Evolutionary conservation across 345 rosid genomes (phyloP), one percentile per base, ranked within the genome.

Genomic region (Lagerstroemia speciosa): DNA sequence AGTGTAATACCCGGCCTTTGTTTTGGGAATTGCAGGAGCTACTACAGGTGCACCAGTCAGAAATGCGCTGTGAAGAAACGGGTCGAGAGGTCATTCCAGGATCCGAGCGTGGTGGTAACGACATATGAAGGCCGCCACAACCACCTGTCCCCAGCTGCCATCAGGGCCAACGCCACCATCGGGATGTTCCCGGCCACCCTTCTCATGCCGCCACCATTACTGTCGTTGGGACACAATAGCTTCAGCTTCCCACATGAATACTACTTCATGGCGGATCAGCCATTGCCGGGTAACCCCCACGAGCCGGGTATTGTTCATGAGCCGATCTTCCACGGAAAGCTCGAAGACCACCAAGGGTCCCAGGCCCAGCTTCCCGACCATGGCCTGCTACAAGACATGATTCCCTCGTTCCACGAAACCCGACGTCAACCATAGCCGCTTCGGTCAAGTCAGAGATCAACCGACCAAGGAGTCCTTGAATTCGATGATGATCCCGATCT

Each of bases 41-140:
- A 87, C 64, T 87, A 84, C 60, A 69, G 89, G 60, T 87, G 92
- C 87, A 87, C 92, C 2, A 87, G 76, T 34, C 85, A 76, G 65
- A 78, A 80, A 58, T 87, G 89, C 73, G 74, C 33, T 0, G 89
- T 87, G 31, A 87, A 87, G 87, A 87, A 87, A 62, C 78, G 86
- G 0, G 86, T 87, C 0, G 92, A 87, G 60, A 83, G 89, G 73
- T 87, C 92, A 20, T 78, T 45, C 73, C 76, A 85, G 31, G 92
- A 87, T 60, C 86, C 86, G 3, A 55, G 86, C 0, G 67, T 74
- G 4, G 89, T 87, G 36, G 80, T 85, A 74, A 87, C 92, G 15
- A 87, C 91, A 3, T 87, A 87, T 37, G 91, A 87, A 82, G 91
- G 91, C 10, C 83, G 80, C 60, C 91, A 87, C 72, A 81, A 74